Evolutionary conservation across 177 flowering plant species (phyloP).

Genomic region (Vitis hybrid): DNA sequence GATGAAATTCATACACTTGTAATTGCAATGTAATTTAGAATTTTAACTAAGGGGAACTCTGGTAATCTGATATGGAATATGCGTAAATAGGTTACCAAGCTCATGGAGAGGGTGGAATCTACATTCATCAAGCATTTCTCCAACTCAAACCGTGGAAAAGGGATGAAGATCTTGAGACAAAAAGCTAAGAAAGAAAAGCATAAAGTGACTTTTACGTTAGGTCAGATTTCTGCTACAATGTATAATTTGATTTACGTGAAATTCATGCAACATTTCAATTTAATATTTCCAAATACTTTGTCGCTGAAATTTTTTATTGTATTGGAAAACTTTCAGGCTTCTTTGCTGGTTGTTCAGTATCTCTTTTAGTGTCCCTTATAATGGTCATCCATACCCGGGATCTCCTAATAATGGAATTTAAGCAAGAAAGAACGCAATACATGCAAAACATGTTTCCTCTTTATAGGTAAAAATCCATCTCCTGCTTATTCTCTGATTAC

Average conservation of each 20-base stretch:
- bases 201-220: conserved; percentile 51
- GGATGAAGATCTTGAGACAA: conserved; percentile 56
- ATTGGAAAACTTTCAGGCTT: conserved; percentile 43
- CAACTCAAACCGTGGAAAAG: conserved; percentile 48
- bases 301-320: too few species aligned
- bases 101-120: conserved; percentile 59
- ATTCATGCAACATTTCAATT: too few species aligned
- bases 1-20: too few species aligned
- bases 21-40: too few species aligned
- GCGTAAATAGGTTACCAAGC: conserved; percentile 15
- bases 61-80: too few species aligned
- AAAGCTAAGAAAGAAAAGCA: conserved; percentile 52
- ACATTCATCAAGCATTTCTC: conserved; percentile 61
- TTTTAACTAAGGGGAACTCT: neutral
- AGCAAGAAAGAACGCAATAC: conserved; percentile 29
- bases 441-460: conserved; percentile 66
- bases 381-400: conserved; percentile 38
- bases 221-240: conserved; percentile 15
- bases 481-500: too few species aligned
- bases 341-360: conserved; percentile 57
- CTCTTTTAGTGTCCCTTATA: conserved; percentile 49
- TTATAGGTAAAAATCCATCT: conserved; percentile 45
- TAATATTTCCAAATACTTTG: too few species aligned
- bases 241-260: too few species aligned
- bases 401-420: conserved; percentile 15